Conservation (phyloP, 1,139 yeast genomes). For the Hemisphaericaspora lyxosophila region DNA sequence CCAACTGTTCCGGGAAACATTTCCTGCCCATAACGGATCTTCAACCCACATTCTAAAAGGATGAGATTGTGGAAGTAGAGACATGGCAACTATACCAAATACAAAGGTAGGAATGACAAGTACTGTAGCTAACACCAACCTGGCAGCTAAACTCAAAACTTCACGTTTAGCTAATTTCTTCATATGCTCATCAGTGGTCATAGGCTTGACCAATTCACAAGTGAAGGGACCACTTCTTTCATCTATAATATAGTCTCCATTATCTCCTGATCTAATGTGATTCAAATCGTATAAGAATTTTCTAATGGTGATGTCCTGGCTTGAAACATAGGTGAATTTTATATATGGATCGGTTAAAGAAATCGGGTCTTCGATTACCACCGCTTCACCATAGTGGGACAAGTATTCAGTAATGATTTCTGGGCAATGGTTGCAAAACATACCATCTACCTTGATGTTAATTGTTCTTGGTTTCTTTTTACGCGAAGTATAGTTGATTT, state of each 20-base stretch:
- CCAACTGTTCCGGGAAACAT: conserved; percentile 66
- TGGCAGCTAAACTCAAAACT: conserved; percentile 41
- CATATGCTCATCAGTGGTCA: conserved; percentile 65
- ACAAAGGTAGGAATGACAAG: conserved; percentile 69
- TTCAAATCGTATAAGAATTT: conserved; percentile 50
- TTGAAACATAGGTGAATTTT: conserved; percentile 64
- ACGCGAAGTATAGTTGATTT: conserved; percentile 46
- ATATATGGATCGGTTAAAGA: conserved; percentile 57
- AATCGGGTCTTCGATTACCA: conserved; percentile 56
- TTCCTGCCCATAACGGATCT: conserved; percentile 64
- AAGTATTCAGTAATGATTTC: conserved; percentile 51
- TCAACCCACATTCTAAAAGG: conserved; percentile 54
- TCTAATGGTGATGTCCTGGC: conserved; percentile 47
- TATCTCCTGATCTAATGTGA: conserved; percentile 35
- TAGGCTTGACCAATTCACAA: conserved; percentile 56
- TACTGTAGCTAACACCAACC: conserved; percentile 50
- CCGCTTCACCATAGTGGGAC: conserved; percentile 53
- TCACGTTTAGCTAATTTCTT: conserved; percentile 51
- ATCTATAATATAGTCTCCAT: conserved; percentile 20
- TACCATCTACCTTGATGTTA: conserved; percentile 60
- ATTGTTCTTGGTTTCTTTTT: conserved; percentile 54
- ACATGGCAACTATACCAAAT: conserved; percentile 69
- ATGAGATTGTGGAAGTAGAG: conserved; percentile 49
- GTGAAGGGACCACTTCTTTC: conserved; percentile 37
- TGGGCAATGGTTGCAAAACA: conserved; percentile 74